Conservation (phyloP, 2,329 filamentous ascomycete genomes). For the Pyrenochaeta sp. region DNA sequence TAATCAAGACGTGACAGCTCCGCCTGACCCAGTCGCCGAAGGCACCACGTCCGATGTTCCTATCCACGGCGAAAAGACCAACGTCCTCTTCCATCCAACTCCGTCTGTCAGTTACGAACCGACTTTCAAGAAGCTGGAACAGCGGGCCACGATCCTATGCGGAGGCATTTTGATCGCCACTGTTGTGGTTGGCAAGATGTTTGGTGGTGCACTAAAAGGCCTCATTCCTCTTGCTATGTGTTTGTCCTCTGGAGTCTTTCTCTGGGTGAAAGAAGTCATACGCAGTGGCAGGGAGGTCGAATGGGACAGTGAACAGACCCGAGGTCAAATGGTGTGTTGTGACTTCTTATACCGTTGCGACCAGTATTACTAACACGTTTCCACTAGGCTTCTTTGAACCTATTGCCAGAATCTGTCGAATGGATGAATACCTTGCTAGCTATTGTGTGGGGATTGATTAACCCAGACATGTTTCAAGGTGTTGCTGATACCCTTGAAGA, state of each 20-base stretch:
- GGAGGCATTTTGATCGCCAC: slow-evolving; percentile 75
- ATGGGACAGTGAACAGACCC: slow-evolving; percentile 85
- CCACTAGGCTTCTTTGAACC: slow-evolving; percentile 79
- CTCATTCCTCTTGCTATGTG: slow-evolving; percentile 76
- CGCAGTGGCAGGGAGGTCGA: slow-evolving; percentile 82
- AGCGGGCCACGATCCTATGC: slow-evolving; percentile 74
- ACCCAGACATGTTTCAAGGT: slow-evolving; percentile 92
- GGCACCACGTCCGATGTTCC: slow-evolving; percentile 92
- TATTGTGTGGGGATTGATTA: slow-evolving; percentile 88
- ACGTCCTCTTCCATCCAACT: slow-evolving; percentile 93
- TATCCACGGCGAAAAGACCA: slow-evolving; percentile 95
- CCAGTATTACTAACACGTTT: slow-evolving; percentile 3
- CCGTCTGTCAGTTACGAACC: slow-evolving; percentile 89
- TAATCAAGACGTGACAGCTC: slow-evolving; percentile 88
- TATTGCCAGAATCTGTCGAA: slow-evolving; percentile 87
- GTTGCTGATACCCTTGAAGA: slow-evolving; percentile 94
- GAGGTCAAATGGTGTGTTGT: slow-evolving; percentile 73
- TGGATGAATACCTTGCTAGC: slow-evolving; percentile 93
- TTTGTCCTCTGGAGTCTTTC: slow-evolving; percentile 77
- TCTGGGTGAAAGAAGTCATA: slow-evolving; percentile 90
- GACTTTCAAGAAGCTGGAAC: slow-evolving; percentile 80
- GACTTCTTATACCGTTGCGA: not conserved
- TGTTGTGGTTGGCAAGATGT: slow-evolving; percentile 77
- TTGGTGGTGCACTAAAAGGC: slow-evolving; percentile 79
- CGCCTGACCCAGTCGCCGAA: slow-evolving; percentile 82